Evolutionary conservation across 257 asterid species (phyloP), one percentile per base, ranked within the genome.

Genomic region (Anisodus acutangulus): DNA sequence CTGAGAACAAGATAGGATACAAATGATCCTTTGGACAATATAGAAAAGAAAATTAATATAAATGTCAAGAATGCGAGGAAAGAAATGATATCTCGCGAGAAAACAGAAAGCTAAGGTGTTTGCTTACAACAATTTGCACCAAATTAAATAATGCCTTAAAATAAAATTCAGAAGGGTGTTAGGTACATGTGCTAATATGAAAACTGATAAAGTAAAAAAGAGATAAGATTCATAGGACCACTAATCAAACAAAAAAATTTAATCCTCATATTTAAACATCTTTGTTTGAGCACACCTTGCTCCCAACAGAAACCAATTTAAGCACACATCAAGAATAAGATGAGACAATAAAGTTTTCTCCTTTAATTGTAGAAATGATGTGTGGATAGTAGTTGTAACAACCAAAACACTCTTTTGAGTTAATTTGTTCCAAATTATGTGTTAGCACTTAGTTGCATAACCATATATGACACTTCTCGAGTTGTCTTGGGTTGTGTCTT

Each of bases 81-180:
- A 39, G 41, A 35, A 51, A 37, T 26, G 31, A 72, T 60, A 35
- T 69, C 12, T 39, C 76, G 15, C 49, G 35, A 49, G 9, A 2
- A 41, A 26, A 64, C 45, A 13, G 39, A 60, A 63, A 60, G 8
- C 22, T 63, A 45, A 45, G 9, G 35, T 70, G 79, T 43, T 43
- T 70, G 79, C 79, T 70, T 70, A 17, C 57, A 71, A 71, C 37
- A 43, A 43, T 45, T 43, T 71, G 79, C n/a, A 26, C 79, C 17
- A 71, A 45, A 71, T 9, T 2, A 43, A 71, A n/a, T 11, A 43
- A 71, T 43, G 57, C 15, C 69, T 19, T 22, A 22, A 63, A 8
- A 59, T 51, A 51, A 62, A 63, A n/a, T 9, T 22, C 69, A 63
- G 69, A 63, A 63, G 3, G 69, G 22, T 59, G 66, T n/a, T n/a